Percentiles rank a stretch among this genome's conserved stretches.
Conservation (phyloP, 805 yeast genomes). For the Candida palmyrensis region DNA sequence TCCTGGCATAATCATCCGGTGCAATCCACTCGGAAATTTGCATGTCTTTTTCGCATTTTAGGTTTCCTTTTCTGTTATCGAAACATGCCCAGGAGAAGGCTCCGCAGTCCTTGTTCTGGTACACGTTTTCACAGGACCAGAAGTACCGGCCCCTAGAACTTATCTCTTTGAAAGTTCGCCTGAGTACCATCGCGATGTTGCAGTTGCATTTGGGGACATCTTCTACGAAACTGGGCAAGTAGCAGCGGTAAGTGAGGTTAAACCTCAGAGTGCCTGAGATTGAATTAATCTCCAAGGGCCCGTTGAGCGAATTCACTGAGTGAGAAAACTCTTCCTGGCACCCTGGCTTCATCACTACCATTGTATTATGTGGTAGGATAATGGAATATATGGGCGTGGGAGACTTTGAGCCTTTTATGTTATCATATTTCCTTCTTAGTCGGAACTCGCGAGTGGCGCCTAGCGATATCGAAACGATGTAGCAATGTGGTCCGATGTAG, state of each 20-base stretch:
- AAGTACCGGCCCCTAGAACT: slow-evolving; percentile 51
- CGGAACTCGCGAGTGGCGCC: slow-evolving; percentile 71
- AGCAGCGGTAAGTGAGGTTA: slow-evolving; percentile 63
- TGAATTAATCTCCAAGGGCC: slow-evolving; percentile 37
- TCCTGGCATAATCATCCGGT: slow-evolving; percentile 28
- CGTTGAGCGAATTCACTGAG: slow-evolving; percentile 44
- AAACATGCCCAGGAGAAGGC: slow-evolving; percentile 50
- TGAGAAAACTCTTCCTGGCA: slow-evolving; percentile 76
- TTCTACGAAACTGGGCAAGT: slow-evolving; percentile 30
- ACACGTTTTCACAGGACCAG: slow-evolving; percentile 57
- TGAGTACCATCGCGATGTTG: slow-evolving; percentile 44
- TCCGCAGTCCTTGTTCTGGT: slow-evolving; percentile 41
- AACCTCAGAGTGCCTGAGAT: slow-evolving; percentile 48
- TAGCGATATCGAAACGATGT: slow-evolving; percentile 60
- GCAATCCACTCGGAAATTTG: slow-evolving; percentile 44
- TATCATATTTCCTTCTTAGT: slow-evolving; percentile 39
- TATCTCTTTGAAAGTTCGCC: slow-evolving; percentile 48
- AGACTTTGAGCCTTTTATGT: slow-evolving; percentile 11
- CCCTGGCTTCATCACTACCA: slow-evolving; percentile 71
- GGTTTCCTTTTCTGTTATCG: slow-evolving; percentile 19
- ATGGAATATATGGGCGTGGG: slow-evolving; percentile 39
- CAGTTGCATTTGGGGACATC: slow-evolving; percentile 46
- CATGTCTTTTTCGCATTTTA: slow-evolving; percentile 24
- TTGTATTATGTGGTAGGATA: slow-evolving; percentile 65
- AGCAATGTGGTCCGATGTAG: slow-evolving; percentile 66